Conservation (phyloP, 2,329 filamentous ascomycete genomes). For the Tolypocladium pustulatum region DNA sequence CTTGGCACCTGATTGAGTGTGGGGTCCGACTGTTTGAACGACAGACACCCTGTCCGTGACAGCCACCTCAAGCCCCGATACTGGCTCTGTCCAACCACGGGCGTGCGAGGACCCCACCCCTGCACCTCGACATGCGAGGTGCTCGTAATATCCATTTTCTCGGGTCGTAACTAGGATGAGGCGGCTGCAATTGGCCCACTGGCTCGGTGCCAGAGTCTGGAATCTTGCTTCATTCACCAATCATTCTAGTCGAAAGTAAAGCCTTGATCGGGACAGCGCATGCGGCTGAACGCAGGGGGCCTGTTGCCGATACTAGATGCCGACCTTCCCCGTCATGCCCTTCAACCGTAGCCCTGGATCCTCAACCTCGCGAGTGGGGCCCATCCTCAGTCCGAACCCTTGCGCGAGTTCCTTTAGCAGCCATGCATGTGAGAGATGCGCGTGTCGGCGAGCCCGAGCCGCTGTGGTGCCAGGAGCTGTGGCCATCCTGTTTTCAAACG, state of each 20-base stretch:
- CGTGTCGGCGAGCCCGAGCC: neutral
- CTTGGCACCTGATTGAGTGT: neutral
- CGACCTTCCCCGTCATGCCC: neutral
- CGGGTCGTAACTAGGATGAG: neutral
- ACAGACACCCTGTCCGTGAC: neutral
- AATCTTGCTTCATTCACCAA: neutral
- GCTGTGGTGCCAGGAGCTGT: neutral
- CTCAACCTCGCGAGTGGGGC: neutral
- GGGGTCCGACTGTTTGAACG: neutral
- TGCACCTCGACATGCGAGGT: neutral
- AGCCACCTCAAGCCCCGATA: neutral
- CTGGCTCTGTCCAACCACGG: neutral
- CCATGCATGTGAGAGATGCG: neutral
- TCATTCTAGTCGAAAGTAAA: neutral
- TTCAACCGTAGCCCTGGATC: neutral
- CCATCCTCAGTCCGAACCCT: neutral
- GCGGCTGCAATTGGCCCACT: neutral
- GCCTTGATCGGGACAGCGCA: neutral
- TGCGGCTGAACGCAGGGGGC: neutral
- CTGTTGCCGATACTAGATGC: neutral
- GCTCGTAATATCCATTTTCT: neutral
- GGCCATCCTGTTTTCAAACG: neutral
- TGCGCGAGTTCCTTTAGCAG: neutral
- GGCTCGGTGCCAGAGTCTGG: neutral
- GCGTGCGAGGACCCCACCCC: neutral